Evolutionary conservation across 768 basidiomycete species (phyloP).

Genomic region (Paxillus rubicundulus): DNA sequence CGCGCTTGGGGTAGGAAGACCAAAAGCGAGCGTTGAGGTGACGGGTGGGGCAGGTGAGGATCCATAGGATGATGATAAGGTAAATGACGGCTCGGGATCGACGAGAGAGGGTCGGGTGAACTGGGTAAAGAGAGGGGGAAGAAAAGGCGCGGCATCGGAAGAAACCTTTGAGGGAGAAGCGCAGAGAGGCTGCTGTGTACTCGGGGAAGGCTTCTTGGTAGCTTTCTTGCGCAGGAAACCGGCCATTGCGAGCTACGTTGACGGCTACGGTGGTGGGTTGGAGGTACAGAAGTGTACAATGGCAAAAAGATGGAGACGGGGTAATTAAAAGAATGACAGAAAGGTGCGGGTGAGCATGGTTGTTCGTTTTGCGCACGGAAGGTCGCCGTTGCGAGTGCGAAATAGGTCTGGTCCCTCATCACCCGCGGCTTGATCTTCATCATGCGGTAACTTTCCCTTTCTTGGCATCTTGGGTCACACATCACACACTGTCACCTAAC

Average conservation of each 20-base stretch:
- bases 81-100: constrained; percentile 19
- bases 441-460: not conserved
- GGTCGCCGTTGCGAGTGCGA: constrained; percentile 5
- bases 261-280: not conserved
- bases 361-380: constrained; percentile 2
- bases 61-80: constrained; percentile 3
- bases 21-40: constrained; percentile 14
- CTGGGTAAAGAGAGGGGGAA: constrained; percentile 42
- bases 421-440: not conserved
- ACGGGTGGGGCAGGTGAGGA: constrained; percentile 6
- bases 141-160: constrained; percentile 24
- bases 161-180: constrained; percentile 3
- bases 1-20: not conserved
- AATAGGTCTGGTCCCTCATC: not conserved
- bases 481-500: not conserved
- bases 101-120: constrained; percentile 36
- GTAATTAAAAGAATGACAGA: constrained; percentile 12
- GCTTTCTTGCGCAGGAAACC: constrained; percentile 55
- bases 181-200: constrained; percentile 3
- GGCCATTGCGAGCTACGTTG: constrained; percentile 40
- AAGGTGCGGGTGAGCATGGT: constrained; percentile 5
- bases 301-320: not conserved
- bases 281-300: not conserved
- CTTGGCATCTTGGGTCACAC: not conserved
- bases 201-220: constrained; percentile 20